These are phyloP conservation scores for Ophiostoma ips DNA, from an alignment of 2,329 filamentous ascomycete genomes.

Conservation along the genomic window DNA sequence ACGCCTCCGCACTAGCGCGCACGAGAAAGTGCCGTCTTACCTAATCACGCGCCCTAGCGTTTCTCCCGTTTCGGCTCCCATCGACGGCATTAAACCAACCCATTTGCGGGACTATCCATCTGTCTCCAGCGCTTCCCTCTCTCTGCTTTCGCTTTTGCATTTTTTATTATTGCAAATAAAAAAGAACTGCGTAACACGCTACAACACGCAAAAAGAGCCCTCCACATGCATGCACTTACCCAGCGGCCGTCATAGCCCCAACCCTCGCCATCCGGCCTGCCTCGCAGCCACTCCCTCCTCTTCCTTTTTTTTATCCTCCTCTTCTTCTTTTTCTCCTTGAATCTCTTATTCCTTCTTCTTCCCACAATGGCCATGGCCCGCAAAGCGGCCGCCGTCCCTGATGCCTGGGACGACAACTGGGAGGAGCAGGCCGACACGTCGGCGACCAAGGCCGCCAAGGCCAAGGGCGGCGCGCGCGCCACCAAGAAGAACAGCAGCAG, in stretches of 20 bases:
- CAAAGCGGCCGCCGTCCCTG: conserved; percentile 35
- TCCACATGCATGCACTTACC: background rate
- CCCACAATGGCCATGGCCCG: conserved; percentile 24
- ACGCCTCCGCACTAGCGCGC: too few species aligned
- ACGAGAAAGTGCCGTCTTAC: too few species aligned
- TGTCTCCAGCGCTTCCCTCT: too few species aligned
- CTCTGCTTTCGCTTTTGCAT: too few species aligned
- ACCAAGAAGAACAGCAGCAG: background rate
- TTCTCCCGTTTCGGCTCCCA: too few species aligned
- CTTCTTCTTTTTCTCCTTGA: background rate
- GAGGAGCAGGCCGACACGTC: conserved; percentile 56
- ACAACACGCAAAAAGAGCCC: background rate
- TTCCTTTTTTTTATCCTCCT: background rate
- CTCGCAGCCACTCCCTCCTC: background rate
- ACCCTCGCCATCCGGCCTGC: background rate
- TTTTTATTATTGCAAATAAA: too few species aligned
- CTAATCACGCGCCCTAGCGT: too few species aligned
- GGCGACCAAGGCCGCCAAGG: conserved; percentile 14
- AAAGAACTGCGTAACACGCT: too few species aligned
- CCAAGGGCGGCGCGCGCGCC: background rate
- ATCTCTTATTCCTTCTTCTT: background rate
- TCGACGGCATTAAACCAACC: too few species aligned
- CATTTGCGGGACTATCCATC: too few species aligned
- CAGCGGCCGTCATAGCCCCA: background rate
- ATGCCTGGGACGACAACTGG: conserved; percentile 92